Conservation (phyloP, 2,329 filamentous ascomycete genomes). For the Xylaria hypoxylon region DNA sequence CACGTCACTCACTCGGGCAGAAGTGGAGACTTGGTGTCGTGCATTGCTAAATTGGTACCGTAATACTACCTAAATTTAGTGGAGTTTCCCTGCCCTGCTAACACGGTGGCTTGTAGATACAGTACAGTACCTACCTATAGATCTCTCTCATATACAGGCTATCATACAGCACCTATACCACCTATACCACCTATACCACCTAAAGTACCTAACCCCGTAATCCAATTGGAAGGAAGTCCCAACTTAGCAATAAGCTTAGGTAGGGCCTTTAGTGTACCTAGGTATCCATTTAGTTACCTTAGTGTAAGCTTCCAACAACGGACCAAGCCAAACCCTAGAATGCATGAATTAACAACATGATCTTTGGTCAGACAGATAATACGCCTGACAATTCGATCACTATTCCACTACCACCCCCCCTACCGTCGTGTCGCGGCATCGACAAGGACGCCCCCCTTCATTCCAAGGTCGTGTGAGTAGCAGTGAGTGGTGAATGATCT, state of each 20-base stretch:
- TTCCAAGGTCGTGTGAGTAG: conserved; percentile 10
- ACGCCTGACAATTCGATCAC: conserved; percentile 9
- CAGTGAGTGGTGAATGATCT: conserved; percentile 10
- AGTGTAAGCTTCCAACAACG: neutral
- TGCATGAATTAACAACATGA: conserved; percentile 16
- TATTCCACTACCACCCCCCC: conserved; percentile 5
- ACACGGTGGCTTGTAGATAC: neutral
- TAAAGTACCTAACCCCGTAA: neutral
- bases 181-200: no score
- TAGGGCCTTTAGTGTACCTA: conserved; percentile 1
- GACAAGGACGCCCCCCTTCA: conserved; percentile 5
- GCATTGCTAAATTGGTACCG: conserved; percentile 19
- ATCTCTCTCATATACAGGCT: no score
- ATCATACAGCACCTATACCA: no score
- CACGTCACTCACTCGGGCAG: conserved; percentile 17
- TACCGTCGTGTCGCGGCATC: conserved; percentile 10
- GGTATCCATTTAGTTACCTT: neutral
- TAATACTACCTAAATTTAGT: no score
- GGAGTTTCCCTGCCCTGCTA: no score
- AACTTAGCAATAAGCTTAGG: conserved; percentile 20
- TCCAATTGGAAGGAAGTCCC: conserved; percentile 14
- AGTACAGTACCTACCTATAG: no score
- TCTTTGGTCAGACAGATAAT: conserved; percentile 9
- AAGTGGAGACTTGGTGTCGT: conserved; percentile 22
- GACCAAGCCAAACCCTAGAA: conserved; percentile 3